Percentiles rank a stretch among this genome's conserved stretches.
These are phyloP conservation scores for Mycena rebaudengoi DNA, from an alignment of 768 basidiomycete species.

Conservation along the genomic window DNA sequence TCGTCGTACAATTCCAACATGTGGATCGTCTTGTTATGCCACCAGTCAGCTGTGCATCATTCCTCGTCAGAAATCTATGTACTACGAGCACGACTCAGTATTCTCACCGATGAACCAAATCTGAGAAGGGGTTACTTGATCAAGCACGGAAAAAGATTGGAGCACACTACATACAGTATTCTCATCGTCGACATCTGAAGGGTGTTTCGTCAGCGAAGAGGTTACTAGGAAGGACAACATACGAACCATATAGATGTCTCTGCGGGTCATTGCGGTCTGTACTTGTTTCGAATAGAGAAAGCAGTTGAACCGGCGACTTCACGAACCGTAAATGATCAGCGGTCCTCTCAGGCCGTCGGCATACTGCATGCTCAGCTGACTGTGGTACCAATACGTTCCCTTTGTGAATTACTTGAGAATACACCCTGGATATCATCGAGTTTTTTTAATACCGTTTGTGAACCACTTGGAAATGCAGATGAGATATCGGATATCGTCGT, in stretches of 20 bases:
- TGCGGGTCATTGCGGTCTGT: too few relatives aligned
- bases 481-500: not conserved
- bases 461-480: constrained; percentile 6
- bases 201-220: too few relatives aligned
- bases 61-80: constrained; percentile 22
- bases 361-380: too few relatives aligned
- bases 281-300: too few relatives aligned
- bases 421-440: not conserved
- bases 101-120: constrained; percentile 42
- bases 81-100: too few relatives aligned
- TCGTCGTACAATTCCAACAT: not conserved
- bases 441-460: constrained; percentile 48
- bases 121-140: not conserved
- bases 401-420: too few relatives aligned
- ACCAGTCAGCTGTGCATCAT: constrained; percentile 42
- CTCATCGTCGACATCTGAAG: constrained; percentile 30
- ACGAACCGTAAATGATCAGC: too few relatives aligned
- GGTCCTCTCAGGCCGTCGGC: too few relatives aligned
- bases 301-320: too few relatives aligned
- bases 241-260: not conserved
- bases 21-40: constrained; percentile 8
- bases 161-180: constrained; percentile 37
- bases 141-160: not conserved
- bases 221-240: not conserved
- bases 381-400: too few relatives aligned